Evolutionary conservation across 306 rosid genomes (phyloP).

Genomic region (Ormosia emarginata): DNA sequence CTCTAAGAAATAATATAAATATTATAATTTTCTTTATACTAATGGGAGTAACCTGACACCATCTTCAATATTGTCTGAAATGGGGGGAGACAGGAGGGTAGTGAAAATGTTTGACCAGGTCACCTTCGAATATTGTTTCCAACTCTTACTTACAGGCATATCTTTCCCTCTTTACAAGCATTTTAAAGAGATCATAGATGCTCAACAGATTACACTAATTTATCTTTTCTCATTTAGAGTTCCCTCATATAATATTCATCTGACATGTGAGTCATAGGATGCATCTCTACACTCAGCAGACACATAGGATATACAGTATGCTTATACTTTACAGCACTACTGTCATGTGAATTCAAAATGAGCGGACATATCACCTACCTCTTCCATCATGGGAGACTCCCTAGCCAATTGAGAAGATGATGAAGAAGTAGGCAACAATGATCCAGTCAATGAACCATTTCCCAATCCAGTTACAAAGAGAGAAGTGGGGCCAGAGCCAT

Average conservation of each 20-base stretch:
- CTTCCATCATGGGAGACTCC: slow-evolving; percentile 81
- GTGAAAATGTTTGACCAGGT: not conserved
- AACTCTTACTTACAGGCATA: not conserved
- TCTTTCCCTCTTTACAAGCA: not conserved
- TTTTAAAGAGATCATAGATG: not conserved
- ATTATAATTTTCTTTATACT: not conserved
- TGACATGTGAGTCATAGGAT: not conserved
- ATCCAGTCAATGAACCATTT: slow-evolving; percentile 77
- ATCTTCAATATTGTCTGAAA: not conserved
- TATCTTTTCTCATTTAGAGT: not conserved
- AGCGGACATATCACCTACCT: slow-evolving; percentile 48
- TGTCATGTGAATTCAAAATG: slow-evolving; percentile 15
- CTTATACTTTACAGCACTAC: not conserved
- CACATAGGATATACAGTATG: not conserved
- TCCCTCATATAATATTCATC: not conserved
- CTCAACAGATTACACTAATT: not conserved
- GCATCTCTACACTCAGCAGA: not conserved
- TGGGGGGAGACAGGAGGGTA: not conserved
- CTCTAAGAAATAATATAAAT: not conserved
- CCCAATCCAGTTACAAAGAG: slow-evolving; percentile 62
- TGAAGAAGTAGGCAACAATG: slow-evolving; percentile 70
- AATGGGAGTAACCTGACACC: not conserved
- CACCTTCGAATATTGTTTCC: not conserved
- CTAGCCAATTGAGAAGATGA: slow-evolving; percentile 79
- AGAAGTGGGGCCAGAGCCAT: slow-evolving; percentile 79